Evolutionary conservation across 164 flowering plant genomes (phyloP).

Genomic region (Dillenia turbinata): DNA sequence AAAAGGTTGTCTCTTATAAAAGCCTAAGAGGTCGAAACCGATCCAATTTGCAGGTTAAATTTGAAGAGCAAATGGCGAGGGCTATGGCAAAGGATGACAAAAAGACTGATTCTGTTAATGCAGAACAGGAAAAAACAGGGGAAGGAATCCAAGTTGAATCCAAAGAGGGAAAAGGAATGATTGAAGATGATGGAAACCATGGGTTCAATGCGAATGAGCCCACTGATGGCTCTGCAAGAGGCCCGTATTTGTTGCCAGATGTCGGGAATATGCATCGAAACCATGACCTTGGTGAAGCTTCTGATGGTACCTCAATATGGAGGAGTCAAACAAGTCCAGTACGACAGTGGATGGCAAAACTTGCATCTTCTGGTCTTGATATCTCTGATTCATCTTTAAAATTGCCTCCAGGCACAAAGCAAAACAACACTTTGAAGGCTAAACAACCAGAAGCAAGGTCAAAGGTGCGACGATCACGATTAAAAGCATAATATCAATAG

Average conservation of each 20-base stretch:
- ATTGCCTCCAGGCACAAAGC: constrained; percentile 29
- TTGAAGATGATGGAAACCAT: constrained; percentile 20
- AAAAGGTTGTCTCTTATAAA: constrained; percentile 20
- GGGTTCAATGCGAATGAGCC: constrained; percentile 22
- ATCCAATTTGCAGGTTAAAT: constrained; percentile 26
- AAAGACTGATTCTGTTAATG: constrained; percentile 6
- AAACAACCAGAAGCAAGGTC: constrained; percentile 77
- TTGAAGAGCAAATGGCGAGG: constrained; percentile 31
- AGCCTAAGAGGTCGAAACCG: constrained; percentile 20
- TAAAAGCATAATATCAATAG: constrained; percentile 27
- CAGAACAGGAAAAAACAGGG: constrained; percentile 1
- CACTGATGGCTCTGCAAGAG: constrained; percentile 32
- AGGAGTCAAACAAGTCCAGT: constrained; percentile 48
- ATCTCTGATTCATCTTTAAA: constrained; percentile 38
- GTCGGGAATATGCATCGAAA: constrained; percentile 34
- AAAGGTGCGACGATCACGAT: constrained; percentile 43
- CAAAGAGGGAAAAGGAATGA: constrained; percentile 21
- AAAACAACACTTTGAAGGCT: constrained; percentile 55
- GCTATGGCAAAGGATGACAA: constrained; percentile 17
- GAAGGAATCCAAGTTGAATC: constrained; percentile 16
- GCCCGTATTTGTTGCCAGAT: constrained; percentile 29
- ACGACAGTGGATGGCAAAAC: constrained; percentile 44
- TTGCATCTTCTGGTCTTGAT: constrained; percentile 34
- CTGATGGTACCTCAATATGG: constrained; percentile 24
- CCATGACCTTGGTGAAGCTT: constrained; percentile 23